Evolutionary conservation across 2,329 filamentous ascomycete species (phyloP).

Genomic region (Fusarium gaditjirri): DNA sequence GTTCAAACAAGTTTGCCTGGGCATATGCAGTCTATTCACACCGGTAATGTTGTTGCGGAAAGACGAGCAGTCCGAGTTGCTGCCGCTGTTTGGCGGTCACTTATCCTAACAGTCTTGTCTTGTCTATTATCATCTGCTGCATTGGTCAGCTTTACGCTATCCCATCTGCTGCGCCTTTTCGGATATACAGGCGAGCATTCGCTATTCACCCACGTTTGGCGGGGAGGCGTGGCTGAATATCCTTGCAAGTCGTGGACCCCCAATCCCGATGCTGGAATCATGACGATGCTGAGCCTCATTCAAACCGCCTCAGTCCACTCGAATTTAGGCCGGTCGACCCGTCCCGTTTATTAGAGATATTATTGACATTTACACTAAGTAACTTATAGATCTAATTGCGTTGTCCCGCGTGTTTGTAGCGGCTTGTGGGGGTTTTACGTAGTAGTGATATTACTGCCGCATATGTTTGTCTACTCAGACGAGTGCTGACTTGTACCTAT

Average conservation of each 20-base stretch:
- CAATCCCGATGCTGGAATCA: conserved; percentile 23
- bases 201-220: conserved; percentile 10
- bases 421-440: not conserved
- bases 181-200: conserved; percentile 14
- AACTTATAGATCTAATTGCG: not conserved
- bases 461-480: not conserved
- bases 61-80: conserved; percentile 1
- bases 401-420: conserved; percentile 4
- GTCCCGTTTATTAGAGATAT: conserved; percentile 10
- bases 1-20: conserved; percentile 5
- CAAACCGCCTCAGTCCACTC: conserved; percentile 20
- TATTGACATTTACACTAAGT: not conserved
- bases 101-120: not conserved
- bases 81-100: not conserved
- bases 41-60: conserved; percentile 3
- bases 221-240: conserved; percentile 13
- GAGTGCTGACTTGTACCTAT: not conserved
- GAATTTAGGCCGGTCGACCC: conserved; percentile 10
- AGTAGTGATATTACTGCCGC: not conserved
- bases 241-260: conserved; percentile 22
- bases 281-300: conserved; percentile 29
- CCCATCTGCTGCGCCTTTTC: not conserved
- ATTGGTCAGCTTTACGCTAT: conserved; percentile 6
- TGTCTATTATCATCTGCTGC: not conserved
- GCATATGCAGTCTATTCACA: conserved; percentile 11